These are phyloP conservation scores for Leccinum ochraceum DNA, from an alignment of 768 basidiomycete genomes.

Conservation along the genomic window DNA sequence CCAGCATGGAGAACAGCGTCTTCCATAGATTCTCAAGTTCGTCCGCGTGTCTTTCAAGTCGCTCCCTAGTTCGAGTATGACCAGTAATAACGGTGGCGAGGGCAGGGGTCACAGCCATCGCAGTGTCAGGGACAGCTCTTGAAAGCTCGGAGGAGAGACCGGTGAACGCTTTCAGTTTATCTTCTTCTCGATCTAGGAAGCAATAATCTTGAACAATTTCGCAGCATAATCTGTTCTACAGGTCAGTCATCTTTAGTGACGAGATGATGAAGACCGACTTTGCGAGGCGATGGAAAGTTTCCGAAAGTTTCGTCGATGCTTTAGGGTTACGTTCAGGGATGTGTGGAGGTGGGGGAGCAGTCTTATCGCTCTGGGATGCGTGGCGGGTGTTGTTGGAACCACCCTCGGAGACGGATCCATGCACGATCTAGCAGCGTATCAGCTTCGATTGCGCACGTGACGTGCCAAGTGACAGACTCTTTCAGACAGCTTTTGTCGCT, in stretches of 20 bases:
- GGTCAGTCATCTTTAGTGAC: slow-evolving; percentile 13
- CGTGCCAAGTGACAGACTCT: slow-evolving; percentile 24
- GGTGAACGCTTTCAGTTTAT: slow-evolving; percentile 50
- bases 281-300: slow-evolving; percentile 44
- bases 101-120: slow-evolving; percentile 44
- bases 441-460: slow-evolving; percentile 4
- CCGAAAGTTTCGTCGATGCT: slow-evolving; percentile 17
- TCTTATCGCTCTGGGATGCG: slow-evolving; percentile 11
- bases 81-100: slow-evolving; percentile 46
- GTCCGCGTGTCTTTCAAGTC: slow-evolving; percentile 39
- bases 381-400: slow-evolving; percentile 9
- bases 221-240: slow-evolving; percentile 42
- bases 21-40: slow-evolving; percentile 50
- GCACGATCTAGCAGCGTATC: slow-evolving; percentile 17
- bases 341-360: background rate
- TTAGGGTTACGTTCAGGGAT: slow-evolving; percentile 6
- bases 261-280: slow-evolving; percentile 22
- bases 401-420: slow-evolving; percentile 9
- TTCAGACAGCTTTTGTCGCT: slow-evolving; percentile 29
- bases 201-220: slow-evolving; percentile 46
- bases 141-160: slow-evolving; percentile 50
- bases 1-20: slow-evolving; percentile 43
- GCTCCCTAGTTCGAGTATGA: slow-evolving; percentile 45
- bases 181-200: slow-evolving; percentile 44
- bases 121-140: slow-evolving; percentile 43